Conservation (phyloP, 495 filamentous ascomycete genomes). For the Aspergillus steynii region DNA sequence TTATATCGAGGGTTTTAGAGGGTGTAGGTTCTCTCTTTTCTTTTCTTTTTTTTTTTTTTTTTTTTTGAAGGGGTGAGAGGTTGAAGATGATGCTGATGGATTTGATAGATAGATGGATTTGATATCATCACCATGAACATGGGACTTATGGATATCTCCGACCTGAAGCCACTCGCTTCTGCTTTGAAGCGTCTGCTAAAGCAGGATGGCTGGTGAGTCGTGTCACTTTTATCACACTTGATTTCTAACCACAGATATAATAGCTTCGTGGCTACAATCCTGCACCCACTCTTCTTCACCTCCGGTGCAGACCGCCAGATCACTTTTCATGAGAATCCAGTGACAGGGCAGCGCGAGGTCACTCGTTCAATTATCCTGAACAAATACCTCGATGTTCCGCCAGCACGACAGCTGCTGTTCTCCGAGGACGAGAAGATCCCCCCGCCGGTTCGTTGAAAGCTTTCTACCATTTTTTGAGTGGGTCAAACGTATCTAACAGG, state of each 20-base stretch:
- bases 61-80: too few species aligned
- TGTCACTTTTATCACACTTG: neutral
- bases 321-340: conserved; percentile 10
- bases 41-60: too few species aligned
- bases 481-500: neutral
- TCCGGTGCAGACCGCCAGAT: conserved; percentile 15
- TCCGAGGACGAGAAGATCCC: neutral
- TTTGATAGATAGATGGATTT: conserved; percentile 3
- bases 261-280: conserved; percentile 17
- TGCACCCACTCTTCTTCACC: conserved; percentile 19
- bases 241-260: neutral
- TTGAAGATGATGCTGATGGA: too few species aligned
- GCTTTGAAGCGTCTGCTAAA: conserved; percentile 4
- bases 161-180: conserved; percentile 14
- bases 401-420: conserved; percentile 9
- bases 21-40: too few species aligned
- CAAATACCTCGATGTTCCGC: conserved; percentile 6
- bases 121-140: conserved; percentile 19
- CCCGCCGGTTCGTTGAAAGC: neutral
- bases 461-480: too few species aligned
- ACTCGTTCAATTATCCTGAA: conserved; percentile 12
- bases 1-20: neutral
- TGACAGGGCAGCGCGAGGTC: conserved; percentile 10
- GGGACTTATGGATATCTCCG: conserved; percentile 17
- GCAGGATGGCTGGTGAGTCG: conserved; percentile 10